phyloP scores from a whole-genome alignment of 2,329 filamentous ascomycete genomes.

The Monosporascus ibericus region DNA sequence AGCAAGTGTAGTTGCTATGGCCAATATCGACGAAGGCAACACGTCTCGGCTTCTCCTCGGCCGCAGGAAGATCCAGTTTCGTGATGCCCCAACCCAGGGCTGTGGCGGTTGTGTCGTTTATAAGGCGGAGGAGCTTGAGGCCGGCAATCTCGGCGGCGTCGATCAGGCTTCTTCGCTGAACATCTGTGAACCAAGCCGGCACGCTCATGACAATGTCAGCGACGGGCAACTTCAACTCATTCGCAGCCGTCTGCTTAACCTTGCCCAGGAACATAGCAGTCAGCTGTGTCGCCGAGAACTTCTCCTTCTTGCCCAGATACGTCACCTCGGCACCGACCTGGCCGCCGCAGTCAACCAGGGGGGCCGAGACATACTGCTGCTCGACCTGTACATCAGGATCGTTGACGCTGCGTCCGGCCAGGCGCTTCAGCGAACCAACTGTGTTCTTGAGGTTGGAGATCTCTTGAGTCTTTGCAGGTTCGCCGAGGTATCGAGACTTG shows the following conservation, averaged over 20 bases:
- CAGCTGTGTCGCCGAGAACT: constrained; percentile 90
- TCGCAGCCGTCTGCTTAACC: constrained; percentile 80
- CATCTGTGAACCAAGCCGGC: constrained; percentile 94
- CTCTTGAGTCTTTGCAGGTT: constrained; percentile 96
- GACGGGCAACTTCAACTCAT: constrained; percentile 85
- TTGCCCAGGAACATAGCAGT: constrained; percentile 94
- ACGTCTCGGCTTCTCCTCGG: constrained; percentile 86
- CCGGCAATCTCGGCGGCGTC: constrained; percentile 92
- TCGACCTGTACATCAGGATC: constrained; percentile 93
- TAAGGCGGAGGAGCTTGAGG: constrained; percentile 84
- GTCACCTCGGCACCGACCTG: constrained; percentile 91
- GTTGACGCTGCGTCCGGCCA: constrained; percentile 77
- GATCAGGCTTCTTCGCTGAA: constrained; percentile 81
- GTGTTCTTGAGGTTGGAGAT: constrained; percentile 99
- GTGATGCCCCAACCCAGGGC: constrained; percentile 97
- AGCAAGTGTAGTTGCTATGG: constrained; percentile 91
- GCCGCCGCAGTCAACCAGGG: constrained; percentile 84
- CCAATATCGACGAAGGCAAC: constrained; percentile 93
- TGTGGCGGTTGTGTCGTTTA: constrained; percentile 97
- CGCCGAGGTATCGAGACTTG: constrained; percentile 89
- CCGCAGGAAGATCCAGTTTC: constrained; percentile 78
- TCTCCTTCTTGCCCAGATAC: constrained; percentile 92
- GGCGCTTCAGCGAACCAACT: constrained; percentile 83
- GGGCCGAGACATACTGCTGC: constrained; percentile 82
- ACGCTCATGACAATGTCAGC: constrained; percentile 91